Conservation (phyloP, 164 flowering plant species). For the Buxus sempervirens region DNA sequence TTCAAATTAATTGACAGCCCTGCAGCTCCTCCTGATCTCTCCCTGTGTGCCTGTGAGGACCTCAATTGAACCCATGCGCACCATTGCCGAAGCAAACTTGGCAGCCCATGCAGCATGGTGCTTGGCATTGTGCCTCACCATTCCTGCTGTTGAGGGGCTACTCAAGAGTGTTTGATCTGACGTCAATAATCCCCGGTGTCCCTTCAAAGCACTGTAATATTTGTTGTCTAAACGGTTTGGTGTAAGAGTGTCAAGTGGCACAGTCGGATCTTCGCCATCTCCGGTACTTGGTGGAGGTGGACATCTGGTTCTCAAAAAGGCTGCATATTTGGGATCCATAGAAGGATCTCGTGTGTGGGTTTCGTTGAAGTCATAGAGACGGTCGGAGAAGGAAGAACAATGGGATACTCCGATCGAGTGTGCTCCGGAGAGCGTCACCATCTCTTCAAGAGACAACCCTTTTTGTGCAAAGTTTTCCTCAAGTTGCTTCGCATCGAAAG, state of each 20-base stretch:
- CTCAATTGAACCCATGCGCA: conserved; percentile 31
- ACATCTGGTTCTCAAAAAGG: conserved; percentile 25
- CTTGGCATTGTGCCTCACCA: conserved; percentile 24
- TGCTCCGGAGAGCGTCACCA: conserved; percentile 21
- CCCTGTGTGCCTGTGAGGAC: conserved; percentile 32
- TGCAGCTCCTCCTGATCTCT: conserved; percentile 31
- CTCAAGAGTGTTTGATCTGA: conserved; percentile 28
- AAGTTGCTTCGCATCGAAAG: conserved; percentile 8
- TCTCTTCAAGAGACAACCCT: conserved; percentile 15
- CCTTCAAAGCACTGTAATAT: conserved; percentile 18
- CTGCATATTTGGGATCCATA: conserved; percentile 19
- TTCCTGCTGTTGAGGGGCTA: conserved; percentile 10
- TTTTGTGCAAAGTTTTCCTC: conserved; percentile 10
- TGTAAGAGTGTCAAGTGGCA: conserved; percentile 16
- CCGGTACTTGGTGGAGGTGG: conserved; percentile 14
- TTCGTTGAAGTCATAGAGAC: conserved; percentile 24
- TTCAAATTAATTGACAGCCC: conserved; percentile 15
- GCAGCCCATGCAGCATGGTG: conserved; percentile 14
- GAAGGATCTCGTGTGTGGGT: conserved; percentile 31
- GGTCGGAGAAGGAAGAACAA: conserved; percentile 17
- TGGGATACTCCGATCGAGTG: conserved; percentile 21
- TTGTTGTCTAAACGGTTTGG: conserved; percentile 29
- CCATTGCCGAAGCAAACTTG: conserved; percentile 35
- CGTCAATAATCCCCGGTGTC: conserved; percentile 18
- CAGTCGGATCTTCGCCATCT: conserved; percentile 7